These are phyloP conservation scores for Emericellopsis atlantica DNA, from an alignment of 2,329 filamentous ascomycete genomes.

Conservation along the genomic window DNA sequence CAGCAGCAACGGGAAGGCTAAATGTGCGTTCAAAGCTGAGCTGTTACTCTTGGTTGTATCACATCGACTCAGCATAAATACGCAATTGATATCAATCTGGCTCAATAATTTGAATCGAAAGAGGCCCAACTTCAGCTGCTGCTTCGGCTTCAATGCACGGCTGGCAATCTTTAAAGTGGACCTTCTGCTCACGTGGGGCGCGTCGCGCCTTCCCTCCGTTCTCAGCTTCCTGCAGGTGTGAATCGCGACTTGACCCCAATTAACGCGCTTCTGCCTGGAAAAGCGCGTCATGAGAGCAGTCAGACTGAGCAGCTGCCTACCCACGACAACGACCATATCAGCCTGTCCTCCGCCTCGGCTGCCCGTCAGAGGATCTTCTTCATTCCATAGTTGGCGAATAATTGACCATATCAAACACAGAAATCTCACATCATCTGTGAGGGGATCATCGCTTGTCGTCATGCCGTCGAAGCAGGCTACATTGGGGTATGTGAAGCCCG, in stretches of 20 bases:
- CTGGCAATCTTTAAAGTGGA: not conserved
- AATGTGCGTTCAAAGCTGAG: no score
- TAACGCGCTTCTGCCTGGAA: conserved; percentile 26
- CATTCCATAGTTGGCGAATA: no score
- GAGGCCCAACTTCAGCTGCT: not conserved
- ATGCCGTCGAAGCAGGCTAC: conserved; percentile 63
- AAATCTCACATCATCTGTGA: not conserved
- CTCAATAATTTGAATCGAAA: not conserved
- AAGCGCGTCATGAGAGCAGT: conserved; percentile 18
- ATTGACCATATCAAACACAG: no score
- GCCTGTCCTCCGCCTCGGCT: no score
- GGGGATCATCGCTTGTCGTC: conserved; percentile 5
- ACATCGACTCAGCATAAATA: no score
- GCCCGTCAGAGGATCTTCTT: no score
- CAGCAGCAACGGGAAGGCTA: no score
- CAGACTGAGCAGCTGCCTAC: not conserved
- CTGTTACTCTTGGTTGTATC: no score
- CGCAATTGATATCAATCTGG: no score
- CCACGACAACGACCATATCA: no score
- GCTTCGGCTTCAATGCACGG: no score
- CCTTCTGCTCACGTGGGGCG: not conserved
- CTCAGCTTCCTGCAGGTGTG: not conserved
- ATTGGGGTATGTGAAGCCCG: conserved; percentile 72
- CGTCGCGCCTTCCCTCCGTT: not conserved
- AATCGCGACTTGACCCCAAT: conserved; percentile 13